Base-by-base conservation (phyloP, 1,284 basidiomycete genomes). In the Naganishia albida region DNA sequence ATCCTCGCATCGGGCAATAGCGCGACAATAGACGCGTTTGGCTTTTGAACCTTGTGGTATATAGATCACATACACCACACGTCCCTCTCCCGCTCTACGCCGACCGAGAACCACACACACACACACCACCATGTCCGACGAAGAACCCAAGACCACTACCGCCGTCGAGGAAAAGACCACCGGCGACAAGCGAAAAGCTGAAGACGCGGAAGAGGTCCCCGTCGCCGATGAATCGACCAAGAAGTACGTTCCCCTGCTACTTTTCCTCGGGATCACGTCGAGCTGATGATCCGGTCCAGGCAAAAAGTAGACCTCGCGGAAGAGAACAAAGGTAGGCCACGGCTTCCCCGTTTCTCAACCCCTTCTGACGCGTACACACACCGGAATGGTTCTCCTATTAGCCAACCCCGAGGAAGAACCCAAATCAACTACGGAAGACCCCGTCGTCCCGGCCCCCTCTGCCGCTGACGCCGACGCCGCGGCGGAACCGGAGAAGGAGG, bases 371-470 rank as follows among this genome's bases (percentile, higher is more conserved):
- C 13, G 6, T 3, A 20, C n/a, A 15, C n/a, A n/a, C n/a, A n/a
- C n/a, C n/a, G n/a, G n/a, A n/a, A n/a, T n/a, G n/a, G n/a, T 48
- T 18, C 46, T 10, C 3, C 34, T 34, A 34, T 34, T 34, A 60
- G 57, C 34, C 30, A 60, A 60, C 57, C 25, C 46, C 46, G 57
- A 60, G 39, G 57, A 60, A 49, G 57, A 60, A 40, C 57, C 57
- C 57, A 42, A 42, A 39, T 60, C 57, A n/a, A 60, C 57, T 1
- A 50, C 16, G 23, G 57, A 60, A n/a, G 57, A 60, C 46, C 57
- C 57, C 23, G 46, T 60, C 46, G 57, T 60, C 25, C 50, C 57
- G 15, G 46, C 56, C 56, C 15, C 30, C 15, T 18, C 50, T 30
- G 20, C 30, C 28, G 44, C 46, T 18, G 44, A 23, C 15, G 44